Percentiles rank a stretch among this genome's conserved stretches.
Evolutionary conservation across 129 eudicot species (phyloP).

Genomic region (Gnaphalium uliginosum): DNA sequence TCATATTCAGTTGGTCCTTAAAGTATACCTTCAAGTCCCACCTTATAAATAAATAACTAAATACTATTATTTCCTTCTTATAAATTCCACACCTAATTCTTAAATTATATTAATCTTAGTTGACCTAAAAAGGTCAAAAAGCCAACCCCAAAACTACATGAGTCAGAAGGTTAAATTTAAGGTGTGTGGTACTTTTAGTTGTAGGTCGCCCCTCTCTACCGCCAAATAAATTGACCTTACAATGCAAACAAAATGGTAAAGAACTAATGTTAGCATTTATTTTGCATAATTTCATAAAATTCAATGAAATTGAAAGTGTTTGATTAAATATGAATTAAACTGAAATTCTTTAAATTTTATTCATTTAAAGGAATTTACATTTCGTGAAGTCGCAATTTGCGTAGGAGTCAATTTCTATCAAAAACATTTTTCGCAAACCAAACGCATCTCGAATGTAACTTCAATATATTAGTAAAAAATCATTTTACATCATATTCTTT

Average conservation of each 20-base stretch:
- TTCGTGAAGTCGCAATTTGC: no score
- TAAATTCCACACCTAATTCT: conserved; percentile 32
- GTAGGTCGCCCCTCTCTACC: conserved; percentile 4
- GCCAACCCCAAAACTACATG: conserved; percentile 19
- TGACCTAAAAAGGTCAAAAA: conserved; percentile 16
- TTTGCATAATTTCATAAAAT: no score
- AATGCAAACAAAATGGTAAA: background rate
- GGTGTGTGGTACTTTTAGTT: conserved; percentile 12
- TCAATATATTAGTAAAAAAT: background rate
- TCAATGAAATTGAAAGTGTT: no score
- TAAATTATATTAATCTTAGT: background rate
- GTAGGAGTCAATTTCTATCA: no score
- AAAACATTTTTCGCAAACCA: no score
- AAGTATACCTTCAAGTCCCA: conserved; percentile 21
- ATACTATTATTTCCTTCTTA: background rate
- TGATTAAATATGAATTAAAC: no score
- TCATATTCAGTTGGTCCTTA: conserved; percentile 13
- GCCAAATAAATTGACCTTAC: conserved; percentile 5
- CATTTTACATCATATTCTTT: background rate
- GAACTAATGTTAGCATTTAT: no score
- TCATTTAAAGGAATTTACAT: no score
- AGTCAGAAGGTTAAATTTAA: conserved; percentile 7
- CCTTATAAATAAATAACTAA: background rate
- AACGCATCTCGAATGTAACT: background rate
- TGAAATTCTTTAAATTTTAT: no score